These are phyloP conservation scores for Leptodontidium sp. DNA, from an alignment of 2,329 filamentous ascomycete species.

Conservation along the genomic window DNA sequence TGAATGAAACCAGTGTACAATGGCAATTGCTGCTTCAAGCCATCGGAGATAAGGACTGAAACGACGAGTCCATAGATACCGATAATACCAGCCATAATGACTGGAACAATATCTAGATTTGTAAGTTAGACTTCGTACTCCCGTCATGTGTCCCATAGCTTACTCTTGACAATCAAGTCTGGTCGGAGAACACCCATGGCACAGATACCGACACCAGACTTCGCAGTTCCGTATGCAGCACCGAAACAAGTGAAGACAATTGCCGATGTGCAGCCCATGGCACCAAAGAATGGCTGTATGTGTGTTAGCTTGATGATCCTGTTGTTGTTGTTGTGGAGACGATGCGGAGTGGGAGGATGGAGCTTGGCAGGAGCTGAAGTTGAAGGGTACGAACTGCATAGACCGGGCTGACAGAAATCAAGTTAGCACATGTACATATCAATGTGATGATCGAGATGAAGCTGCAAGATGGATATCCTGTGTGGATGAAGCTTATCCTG, in stretches of 20 bases:
- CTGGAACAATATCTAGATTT: constrained; percentile 89
- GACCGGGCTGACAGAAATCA: constrained; percentile 74
- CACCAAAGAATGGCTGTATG: constrained; percentile 85
- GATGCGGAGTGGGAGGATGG: constrained; percentile 11
- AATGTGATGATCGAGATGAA: constrained; percentile 17
- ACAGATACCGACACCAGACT: constrained; percentile 98
- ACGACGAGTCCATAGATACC: constrained; percentile 97
- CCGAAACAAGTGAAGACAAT: constrained; percentile 97
- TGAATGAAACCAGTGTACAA: constrained; percentile 88
- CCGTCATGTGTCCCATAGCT: constrained; percentile 48
- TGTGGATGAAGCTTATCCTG: constrained; percentile 35
- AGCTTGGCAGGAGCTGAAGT: constrained; percentile 36
- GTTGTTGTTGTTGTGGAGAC: constrained; percentile 19
- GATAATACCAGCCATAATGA: constrained; percentile 99
- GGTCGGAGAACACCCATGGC: constrained; percentile 98
- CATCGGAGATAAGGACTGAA: constrained; percentile 85
- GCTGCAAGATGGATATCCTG: constrained; percentile 13
- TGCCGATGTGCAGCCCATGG: constrained; percentile 94
- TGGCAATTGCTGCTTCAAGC: constrained; percentile 73
- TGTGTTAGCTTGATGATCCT: constrained; percentile 44
- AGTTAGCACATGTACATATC: constrained; percentile 53
- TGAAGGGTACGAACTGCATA: constrained; percentile 86
- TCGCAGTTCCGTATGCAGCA: constrained; percentile 97
- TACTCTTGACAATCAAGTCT: constrained; percentile 99
- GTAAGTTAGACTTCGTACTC: constrained; percentile 31